Conservation (phyloP, 108 stramenopile species). For the Skeletonema marinoi region DNA sequence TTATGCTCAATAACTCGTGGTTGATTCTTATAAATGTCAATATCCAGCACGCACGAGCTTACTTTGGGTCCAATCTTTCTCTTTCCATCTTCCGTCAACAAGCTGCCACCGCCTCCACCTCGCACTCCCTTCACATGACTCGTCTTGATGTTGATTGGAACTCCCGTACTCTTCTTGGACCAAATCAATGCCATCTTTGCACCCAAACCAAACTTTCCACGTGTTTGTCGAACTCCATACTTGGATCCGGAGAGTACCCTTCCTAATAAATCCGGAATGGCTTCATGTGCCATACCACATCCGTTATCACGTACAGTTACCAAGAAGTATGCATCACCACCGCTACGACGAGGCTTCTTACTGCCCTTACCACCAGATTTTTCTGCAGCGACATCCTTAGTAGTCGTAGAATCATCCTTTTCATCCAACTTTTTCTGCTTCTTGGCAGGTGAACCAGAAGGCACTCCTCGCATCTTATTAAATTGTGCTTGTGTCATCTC, state of each 20-base stretch:
- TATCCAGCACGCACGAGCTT: slow-evolving; percentile 88
- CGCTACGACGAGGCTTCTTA: slow-evolving; percentile 9
- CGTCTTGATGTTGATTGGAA: slow-evolving; percentile 85
- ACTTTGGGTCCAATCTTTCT: slow-evolving; percentile 44
- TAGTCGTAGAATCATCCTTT: neutral
- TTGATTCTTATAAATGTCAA: slow-evolving; percentile 92
- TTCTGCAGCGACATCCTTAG: neutral
- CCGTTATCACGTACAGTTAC: slow-evolving; percentile 93
- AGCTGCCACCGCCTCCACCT: slow-evolving; percentile 9
- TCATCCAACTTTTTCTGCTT: slow-evolving; percentile 24
- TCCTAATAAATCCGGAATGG: slow-evolving; percentile 91
- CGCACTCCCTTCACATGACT: slow-evolving; percentile 45
- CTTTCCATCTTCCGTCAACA: slow-evolving; percentile 40
- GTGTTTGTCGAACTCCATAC: slow-evolving; percentile 94
- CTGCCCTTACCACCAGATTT: neutral
- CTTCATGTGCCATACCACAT: slow-evolving; percentile 93
- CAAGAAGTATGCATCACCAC: slow-evolving; percentile 79
- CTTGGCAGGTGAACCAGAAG: slow-evolving; percentile 15
- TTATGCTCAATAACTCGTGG: slow-evolving; percentile 85
- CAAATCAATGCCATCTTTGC: slow-evolving; percentile 99
- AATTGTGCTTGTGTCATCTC: slow-evolving; percentile 89
- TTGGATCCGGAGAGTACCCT: slow-evolving; percentile 92
- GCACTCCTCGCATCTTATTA: slow-evolving; percentile 76
- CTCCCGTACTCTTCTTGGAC: slow-evolving; percentile 92
- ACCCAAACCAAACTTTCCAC: slow-evolving; percentile 97